Evolutionary conservation across 768 basidiomycete genomes (phyloP).

Genomic region (Pleurotus pulmonarius): DNA sequence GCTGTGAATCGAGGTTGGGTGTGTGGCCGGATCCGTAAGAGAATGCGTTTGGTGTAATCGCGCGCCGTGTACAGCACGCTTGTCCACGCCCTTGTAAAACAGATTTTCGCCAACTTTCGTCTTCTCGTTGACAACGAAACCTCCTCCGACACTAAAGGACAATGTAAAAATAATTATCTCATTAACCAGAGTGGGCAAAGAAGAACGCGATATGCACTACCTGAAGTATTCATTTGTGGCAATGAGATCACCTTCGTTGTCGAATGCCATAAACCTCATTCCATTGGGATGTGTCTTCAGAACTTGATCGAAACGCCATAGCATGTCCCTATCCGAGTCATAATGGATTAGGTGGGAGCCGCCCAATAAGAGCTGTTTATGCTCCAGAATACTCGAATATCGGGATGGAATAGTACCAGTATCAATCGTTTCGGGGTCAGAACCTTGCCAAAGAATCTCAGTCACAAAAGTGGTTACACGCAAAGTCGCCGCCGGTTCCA

Average conservation of each 20-base stretch:
- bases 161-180: background rate
- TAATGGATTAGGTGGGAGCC: slow-evolving; percentile 78
- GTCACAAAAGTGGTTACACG: background rate
- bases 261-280: slow-evolving; percentile 88
- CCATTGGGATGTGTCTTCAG: slow-evolving; percentile 89
- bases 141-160: slow-evolving; percentile 71
- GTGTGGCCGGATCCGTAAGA: slow-evolving; percentile 29
- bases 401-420: slow-evolving; percentile 78
- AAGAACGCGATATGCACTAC: slow-evolving; percentile 24
- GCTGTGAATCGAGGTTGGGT: slow-evolving; percentile 2
- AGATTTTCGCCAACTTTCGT: slow-evolving; percentile 94
- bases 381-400: slow-evolving; percentile 63
- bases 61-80: slow-evolving; percentile 73
- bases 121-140: slow-evolving; percentile 93
- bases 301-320: slow-evolving; percentile 90
- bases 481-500: background rate
- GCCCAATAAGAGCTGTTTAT: slow-evolving; percentile 64
- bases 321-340: slow-evolving; percentile 88
- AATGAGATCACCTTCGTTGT: slow-evolving; percentile 74
- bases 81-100: slow-evolving; percentile 91
- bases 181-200: background rate
- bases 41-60: slow-evolving; percentile 66
- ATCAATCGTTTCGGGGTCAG: slow-evolving; percentile 92
- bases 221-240: slow-evolving; percentile 94
- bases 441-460: slow-evolving; percentile 35